phyloP scores from a whole-genome alignment of 2,329 filamentous ascomycete genomes.

The Davidsoniella australis region DNA sequence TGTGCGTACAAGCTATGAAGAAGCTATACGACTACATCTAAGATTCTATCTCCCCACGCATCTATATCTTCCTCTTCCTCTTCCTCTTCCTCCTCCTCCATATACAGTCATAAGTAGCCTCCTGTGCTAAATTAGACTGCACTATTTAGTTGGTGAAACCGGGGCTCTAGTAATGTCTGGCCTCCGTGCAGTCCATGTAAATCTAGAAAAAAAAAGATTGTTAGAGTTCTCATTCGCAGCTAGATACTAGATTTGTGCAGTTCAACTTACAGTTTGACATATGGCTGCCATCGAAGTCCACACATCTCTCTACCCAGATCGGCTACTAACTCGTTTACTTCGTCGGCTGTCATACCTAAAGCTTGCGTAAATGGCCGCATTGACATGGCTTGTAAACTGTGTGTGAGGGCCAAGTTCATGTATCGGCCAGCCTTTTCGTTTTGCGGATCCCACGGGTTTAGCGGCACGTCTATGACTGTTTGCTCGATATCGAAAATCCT shows the following conservation, averaged over 20 bases:
- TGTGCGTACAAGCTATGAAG: no score
- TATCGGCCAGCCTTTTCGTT: constrained; percentile 56
- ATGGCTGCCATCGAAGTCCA: constrained; percentile 49
- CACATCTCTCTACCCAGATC: constrained; percentile 53
- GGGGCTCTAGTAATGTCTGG: constrained; percentile 12
- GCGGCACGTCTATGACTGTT: constrained; percentile 48
- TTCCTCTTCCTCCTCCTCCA: no score
- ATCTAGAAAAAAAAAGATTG: constrained; percentile 14
- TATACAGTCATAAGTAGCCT: no score
- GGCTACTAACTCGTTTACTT: constrained; percentile 45
- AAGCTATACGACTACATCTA: no score
- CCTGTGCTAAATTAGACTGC: not conserved
- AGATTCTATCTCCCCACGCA: no score
- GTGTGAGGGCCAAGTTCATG: constrained; percentile 65
- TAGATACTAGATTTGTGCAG: not conserved
- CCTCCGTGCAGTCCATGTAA: constrained; percentile 21
- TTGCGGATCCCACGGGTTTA: constrained; percentile 55
- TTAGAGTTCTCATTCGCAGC: constrained; percentile 10
- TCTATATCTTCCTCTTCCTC: no score
- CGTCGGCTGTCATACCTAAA: constrained; percentile 30
- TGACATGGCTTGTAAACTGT: constrained; percentile 56
- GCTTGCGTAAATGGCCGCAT: constrained; percentile 50
- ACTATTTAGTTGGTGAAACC: not conserved
- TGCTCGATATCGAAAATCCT: constrained; percentile 69
- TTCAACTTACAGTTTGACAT: constrained; percentile 56